Conservation (phyloP, 2,329 filamentous ascomycete genomes). For the Arthrobotrys megalospora region DNA sequence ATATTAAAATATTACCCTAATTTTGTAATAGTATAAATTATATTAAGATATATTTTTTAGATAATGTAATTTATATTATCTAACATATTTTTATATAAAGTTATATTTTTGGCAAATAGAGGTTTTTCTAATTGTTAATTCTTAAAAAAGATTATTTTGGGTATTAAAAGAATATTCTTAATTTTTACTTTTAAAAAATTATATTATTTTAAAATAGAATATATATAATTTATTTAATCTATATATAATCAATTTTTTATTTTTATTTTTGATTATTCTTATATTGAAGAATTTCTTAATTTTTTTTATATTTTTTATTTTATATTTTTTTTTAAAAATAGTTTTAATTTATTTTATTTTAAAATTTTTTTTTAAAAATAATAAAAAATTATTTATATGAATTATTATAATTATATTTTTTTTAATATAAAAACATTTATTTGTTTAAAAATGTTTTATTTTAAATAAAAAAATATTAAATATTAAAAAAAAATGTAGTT, state of each 20-base stretch:
- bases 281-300: slow-evolving; percentile 2
- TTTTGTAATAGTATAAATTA: too few species aligned
- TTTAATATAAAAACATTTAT: slow-evolving; percentile 28
- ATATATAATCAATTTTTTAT: slow-evolving; percentile 8
- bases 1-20: too few species aligned
- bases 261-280: slow-evolving; percentile 8
- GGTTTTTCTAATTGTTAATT: too few species aligned
- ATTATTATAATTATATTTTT: slow-evolving; percentile 10
- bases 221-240: slow-evolving; percentile 18
- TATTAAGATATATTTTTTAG: too few species aligned
- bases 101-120: too few species aligned
- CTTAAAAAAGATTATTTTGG: too few species aligned
- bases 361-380: neutral
- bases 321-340: slow-evolving; percentile 10
- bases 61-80: too few species aligned
- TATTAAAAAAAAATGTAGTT: neutral
- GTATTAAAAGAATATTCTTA: neutral
- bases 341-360: neutral
- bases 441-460: neutral
- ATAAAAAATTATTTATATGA: slow-evolving; percentile 5
- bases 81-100: too few species aligned
- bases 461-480: neutral
- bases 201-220: slow-evolving; percentile 1
- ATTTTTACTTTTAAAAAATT: neutral
- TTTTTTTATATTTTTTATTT: slow-evolving; percentile 10